Evolutionary conservation across 108 stramenopile genomes (phyloP).

Genomic region (Fragilariopsis cylindrus): DNA sequence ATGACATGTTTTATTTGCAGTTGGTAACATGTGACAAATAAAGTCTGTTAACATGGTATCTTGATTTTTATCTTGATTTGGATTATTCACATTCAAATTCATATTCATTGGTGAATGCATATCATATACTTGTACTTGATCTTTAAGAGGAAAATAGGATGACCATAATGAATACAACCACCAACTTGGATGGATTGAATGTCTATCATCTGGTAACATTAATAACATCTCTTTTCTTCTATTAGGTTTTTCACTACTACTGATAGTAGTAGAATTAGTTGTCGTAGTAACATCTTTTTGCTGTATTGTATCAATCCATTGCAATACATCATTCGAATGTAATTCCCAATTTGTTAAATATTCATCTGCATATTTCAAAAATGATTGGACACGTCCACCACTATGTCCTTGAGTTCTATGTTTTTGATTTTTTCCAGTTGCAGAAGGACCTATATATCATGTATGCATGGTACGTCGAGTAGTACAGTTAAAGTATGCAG

Average conservation of each 20-base stretch:
- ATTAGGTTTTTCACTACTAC: background rate
- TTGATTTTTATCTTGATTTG: no score
- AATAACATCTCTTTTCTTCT: background rate
- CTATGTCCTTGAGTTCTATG: no score
- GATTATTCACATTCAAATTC: background rate
- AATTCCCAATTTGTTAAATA: conserved; percentile 10
- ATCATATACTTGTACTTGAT: conserved; percentile 6
- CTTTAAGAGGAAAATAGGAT: background rate
- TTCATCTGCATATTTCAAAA: background rate
- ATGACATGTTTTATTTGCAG: background rate
- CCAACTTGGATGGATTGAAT: conserved; percentile 9
- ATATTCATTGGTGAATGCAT: conserved; percentile 12
- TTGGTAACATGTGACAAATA: conserved; percentile 13
- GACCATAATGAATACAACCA: conserved; percentile 11
- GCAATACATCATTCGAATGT: background rate
- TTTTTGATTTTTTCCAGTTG: no score
- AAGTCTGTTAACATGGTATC: conserved; percentile 7
- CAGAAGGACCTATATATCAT: no score
- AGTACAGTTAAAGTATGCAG: no score
- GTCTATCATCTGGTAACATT: background rate
- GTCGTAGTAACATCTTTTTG: background rate
- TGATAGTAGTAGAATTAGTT: background rate
- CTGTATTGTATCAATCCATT: background rate
- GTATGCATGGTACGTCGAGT: no score
- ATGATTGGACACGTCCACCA: background rate